A percentile compares a stretch with the other conserved stretches of the same genome.
phyloP scores from a whole-genome alignment of 345 rosid genomes.

The Limnanthes douglasii region DNA sequence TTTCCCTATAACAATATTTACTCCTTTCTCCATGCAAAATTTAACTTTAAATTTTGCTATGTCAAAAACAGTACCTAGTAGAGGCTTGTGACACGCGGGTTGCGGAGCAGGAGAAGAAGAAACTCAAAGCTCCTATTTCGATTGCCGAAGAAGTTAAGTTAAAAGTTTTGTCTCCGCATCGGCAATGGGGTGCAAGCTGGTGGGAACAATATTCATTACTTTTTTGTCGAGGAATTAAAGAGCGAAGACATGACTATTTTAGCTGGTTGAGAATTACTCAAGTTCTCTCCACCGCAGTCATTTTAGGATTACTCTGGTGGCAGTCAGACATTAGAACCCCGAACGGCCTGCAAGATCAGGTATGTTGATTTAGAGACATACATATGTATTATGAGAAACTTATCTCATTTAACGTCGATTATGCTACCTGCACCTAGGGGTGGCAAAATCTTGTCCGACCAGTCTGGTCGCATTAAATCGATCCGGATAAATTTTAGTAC shows the following conservation, averaged over 20 bases:
- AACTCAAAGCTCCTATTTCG: conserved; percentile 49
- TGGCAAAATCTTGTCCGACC: too few species aligned
- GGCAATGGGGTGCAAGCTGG: conserved; percentile 92
- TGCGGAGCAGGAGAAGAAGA: conserved; percentile 60
- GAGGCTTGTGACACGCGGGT: conserved; percentile 61
- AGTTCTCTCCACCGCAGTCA: conserved; percentile 71
- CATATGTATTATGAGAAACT: too few species aligned
- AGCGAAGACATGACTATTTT: conserved; percentile 73
- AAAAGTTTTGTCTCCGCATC: conserved; percentile 33
- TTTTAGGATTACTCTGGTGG: conserved; percentile 96
- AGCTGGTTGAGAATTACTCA: conserved; percentile 94
- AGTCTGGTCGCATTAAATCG: too few species aligned
- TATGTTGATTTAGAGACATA: conserved; percentile 13
- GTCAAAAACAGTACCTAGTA: conserved; percentile 65
- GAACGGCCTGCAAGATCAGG: conserved; percentile 82
- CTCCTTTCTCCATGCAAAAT: too few species aligned
- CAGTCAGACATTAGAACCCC: conserved; percentile 48
- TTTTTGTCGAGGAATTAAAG: conserved; percentile 79
- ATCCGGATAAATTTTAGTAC: too few species aligned
- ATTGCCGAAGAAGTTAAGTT: conserved; percentile 57
- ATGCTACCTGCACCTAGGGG: too few species aligned
- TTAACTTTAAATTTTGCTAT: too few species aligned
- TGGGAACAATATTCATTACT: conserved; percentile 66
- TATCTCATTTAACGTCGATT: too few species aligned
- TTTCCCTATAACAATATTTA: too few species aligned